Evolutionary conservation across 768 basidiomycete genomes (phyloP).

Genomic region (Tephrocybe sp.): DNA sequence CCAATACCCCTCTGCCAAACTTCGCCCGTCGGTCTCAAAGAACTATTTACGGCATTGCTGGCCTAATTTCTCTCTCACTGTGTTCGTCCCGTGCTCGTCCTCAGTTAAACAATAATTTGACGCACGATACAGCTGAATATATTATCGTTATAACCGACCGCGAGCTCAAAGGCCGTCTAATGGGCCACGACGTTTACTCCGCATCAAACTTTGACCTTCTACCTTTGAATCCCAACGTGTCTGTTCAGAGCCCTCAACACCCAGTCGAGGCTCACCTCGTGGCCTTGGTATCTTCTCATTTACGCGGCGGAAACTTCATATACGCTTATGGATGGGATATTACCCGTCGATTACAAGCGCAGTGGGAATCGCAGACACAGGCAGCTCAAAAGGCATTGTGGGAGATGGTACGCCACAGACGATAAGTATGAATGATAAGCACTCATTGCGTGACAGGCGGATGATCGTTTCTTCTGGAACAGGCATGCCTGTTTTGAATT

Average conservation of each 20-base stretch:
- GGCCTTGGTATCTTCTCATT: slow-evolving; percentile 81
- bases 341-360: slow-evolving; percentile 82
- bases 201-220: slow-evolving; percentile 91
- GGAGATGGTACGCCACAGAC: slow-evolving; percentile 60
- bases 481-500: slow-evolving; percentile 42
- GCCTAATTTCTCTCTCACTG: slow-evolving; percentile 71
- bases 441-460: slow-evolving; percentile 49
- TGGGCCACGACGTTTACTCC: slow-evolving; percentile 84
- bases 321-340: slow-evolving; percentile 92
- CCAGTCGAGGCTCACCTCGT: slow-evolving; percentile 87
- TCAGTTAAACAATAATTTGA: background rate
- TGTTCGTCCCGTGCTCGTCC: slow-evolving; percentile 37
- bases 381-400: slow-evolving; percentile 61
- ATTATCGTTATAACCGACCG: slow-evolving; percentile 85
- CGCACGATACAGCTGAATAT: slow-evolving; percentile 78
- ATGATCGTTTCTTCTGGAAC: slow-evolving; percentile 99
- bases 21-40: slow-evolving; percentile 59
- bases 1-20: slow-evolving; percentile 50
- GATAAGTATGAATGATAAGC: background rate
- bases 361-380: slow-evolving; percentile 57
- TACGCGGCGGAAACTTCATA: slow-evolving; percentile 76
- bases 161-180: slow-evolving; percentile 70
- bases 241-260: slow-evolving; percentile 67
- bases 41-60: slow-evolving; percentile 72
- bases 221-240: slow-evolving; percentile 73